Evolutionary conservation across 192 early-diverging fungal genomes (phyloP).

Genomic region (Podila epicladia): DNA sequence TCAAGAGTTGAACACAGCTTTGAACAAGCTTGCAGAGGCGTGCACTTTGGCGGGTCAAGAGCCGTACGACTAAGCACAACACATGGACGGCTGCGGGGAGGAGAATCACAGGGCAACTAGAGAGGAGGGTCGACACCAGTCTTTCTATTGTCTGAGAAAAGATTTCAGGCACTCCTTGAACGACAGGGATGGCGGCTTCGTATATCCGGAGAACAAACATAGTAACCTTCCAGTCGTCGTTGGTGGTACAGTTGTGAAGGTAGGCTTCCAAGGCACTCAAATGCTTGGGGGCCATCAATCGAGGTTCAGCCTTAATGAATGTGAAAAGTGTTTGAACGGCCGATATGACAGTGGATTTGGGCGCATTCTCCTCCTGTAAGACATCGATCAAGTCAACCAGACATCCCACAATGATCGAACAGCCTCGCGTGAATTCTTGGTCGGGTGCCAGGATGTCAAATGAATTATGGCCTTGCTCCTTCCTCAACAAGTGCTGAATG

Average conservation of each 20-base stretch:
- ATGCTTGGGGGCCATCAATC: constrained; percentile 19
- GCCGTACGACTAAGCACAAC: constrained; percentile 78
- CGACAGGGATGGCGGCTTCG: constrained; percentile 22
- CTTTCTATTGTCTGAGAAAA: constrained; percentile 15
- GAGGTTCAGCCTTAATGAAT: constrained; percentile 25
- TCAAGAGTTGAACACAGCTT: constrained; percentile 24
- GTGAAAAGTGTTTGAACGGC: constrained; percentile 31
- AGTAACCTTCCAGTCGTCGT: constrained; percentile 40
- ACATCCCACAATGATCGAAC: constrained; percentile 26
- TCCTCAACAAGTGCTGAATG: constrained; percentile 12
- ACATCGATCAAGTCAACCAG: constrained; percentile 38
- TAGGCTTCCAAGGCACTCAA: constrained; percentile 24
- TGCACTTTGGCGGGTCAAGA: constrained; percentile 68
- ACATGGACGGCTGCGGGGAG: constrained; percentile 53
- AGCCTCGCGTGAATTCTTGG: constrained; percentile 20
- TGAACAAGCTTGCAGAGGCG: constrained; percentile 39
- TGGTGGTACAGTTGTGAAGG: constrained; percentile 26
- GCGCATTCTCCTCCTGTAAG: constrained; percentile 37
- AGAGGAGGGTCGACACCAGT: constrained; percentile 16
- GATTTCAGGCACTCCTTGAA: constrained; percentile 2
- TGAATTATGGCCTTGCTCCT: constrained; percentile 6
- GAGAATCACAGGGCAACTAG: constrained; percentile 36
- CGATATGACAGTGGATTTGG: constrained; percentile 19
- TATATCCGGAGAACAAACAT: constrained; percentile 47
- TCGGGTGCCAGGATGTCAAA: not conserved